phyloP scores from a whole-genome alignment of 352 stramenopile genomes.

The Globisporangium uncinulatum region DNA sequence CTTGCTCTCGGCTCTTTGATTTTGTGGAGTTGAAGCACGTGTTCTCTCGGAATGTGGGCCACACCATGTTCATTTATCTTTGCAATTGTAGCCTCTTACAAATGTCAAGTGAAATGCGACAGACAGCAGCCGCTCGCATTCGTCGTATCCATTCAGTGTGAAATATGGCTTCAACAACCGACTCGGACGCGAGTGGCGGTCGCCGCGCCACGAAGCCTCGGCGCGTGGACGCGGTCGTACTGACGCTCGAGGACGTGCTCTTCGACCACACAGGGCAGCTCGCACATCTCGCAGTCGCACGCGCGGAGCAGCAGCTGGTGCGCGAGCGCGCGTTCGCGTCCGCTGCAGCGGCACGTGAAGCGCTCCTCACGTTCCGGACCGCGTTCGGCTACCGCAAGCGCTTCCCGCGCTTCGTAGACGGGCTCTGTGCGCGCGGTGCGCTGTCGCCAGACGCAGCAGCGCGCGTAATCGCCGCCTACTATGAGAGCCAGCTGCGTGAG shows the following conservation, averaged over 20 bases:
- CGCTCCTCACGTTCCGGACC: slow-evolving; percentile 74
- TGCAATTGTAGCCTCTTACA: no score
- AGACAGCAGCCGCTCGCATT: no score
- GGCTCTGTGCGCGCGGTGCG: slow-evolving; percentile 43
- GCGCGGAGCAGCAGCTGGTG: slow-evolving; percentile 67
- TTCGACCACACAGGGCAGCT: slow-evolving; percentile 82
- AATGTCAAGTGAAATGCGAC: no score
- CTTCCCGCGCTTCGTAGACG: slow-evolving; percentile 81
- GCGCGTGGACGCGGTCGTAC: slow-evolving; percentile 72
- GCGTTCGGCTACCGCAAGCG: slow-evolving; percentile 80
- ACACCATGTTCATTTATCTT: no score
- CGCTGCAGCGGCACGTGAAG: slow-evolving; percentile 56
- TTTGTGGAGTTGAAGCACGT: no score
- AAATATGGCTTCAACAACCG: no score
- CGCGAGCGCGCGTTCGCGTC: slow-evolving; percentile 63
- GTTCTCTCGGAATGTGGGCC: no score
- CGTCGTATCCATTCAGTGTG: no score
- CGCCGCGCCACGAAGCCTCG: slow-evolving; percentile 32
- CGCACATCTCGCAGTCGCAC: slow-evolving; percentile 73
- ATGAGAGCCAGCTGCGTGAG: slow-evolving; percentile 71
- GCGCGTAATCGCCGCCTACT: slow-evolving; percentile 69
- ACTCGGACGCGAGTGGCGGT: slow-evolving; percentile 19
- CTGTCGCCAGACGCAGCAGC: slow-evolving; percentile 40
- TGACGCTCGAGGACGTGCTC: slow-evolving; percentile 85
- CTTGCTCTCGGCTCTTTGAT: not conserved